Evolutionary conservation across 148 eudicot genomes (phyloP), one percentile per base, ranked within the genome.

Genomic region (Pharnaceum exiguum): DNA sequence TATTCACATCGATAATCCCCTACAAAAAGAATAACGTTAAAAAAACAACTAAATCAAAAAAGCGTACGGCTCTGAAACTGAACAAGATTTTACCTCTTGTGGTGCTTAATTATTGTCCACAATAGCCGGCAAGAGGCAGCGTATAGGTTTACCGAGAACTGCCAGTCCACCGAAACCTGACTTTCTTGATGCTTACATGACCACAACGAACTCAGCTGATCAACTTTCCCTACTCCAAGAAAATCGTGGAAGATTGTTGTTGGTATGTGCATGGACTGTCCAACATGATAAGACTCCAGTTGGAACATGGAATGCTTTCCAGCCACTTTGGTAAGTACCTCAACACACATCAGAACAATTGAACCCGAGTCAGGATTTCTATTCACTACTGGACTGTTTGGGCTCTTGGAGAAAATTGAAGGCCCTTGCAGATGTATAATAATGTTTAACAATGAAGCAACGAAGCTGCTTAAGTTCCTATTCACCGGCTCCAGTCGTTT

Each of bases 341-440:
- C 90, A 54, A 88, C 79, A 66, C 86, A 87, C 98, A 91, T 91
- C 54, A 83, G 87, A 65, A 69, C 65, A 6, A 85, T 79, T 15
- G 96, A 79, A 42, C 98, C 98, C 23, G 88, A 66, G 77, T 91
- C 95, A 32, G 98, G 95, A 65, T 47, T 51, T 12, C 60, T 42
- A 73, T 55, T 51, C 43, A 54, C 51, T 40, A 62, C 54, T 54
- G 13, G 19, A 32, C 29, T 31, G 46, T 51, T 57, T 35, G 49
- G 62, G 40, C 60, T 69, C 30, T 18, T 12, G 55, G 51, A 50
- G 74, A 91, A 87, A 25, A 88, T 59, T 25, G 49, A 31, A 25
- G 90, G 81, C 29, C 86, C 90, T 71, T 81, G 96, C 55, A 91
- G 77, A 73, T 91, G 96, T 65, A 77, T 68, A 46, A 91, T 59